Evolutionary conservation across 2,329 filamentous ascomycete species (phyloP).

Genomic region (Lasiodiplodia hormozganensis): DNA sequence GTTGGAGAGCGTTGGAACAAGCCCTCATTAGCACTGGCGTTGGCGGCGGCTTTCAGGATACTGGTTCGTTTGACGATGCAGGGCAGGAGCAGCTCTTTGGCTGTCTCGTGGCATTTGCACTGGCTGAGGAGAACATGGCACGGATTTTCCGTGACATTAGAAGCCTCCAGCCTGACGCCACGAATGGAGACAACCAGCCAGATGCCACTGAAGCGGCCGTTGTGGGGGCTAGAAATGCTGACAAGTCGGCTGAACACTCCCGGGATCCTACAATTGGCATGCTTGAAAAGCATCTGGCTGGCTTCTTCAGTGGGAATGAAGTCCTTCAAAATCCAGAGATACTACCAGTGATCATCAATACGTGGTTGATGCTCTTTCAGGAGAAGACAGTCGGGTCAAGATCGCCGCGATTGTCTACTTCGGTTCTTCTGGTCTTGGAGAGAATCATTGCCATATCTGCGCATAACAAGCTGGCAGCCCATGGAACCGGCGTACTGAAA

Average conservation of each 20-base stretch:
- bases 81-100: slow-evolving; percentile 78
- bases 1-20: slow-evolving; percentile 79
- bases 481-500: slow-evolving; percentile 45
- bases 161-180: slow-evolving; percentile 30
- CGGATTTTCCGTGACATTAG: slow-evolving; percentile 64
- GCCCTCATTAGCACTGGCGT: slow-evolving; percentile 71
- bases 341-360: slow-evolving; percentile 47
- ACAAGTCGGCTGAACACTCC: slow-evolving; percentile 27
- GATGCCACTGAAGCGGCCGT: slow-evolving; percentile 14
- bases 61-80: slow-evolving; percentile 43
- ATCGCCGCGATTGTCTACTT: slow-evolving; percentile 45
- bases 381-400: slow-evolving; percentile 41
- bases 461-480: slow-evolving; percentile 47
- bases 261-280: slow-evolving; percentile 22
- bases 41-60: slow-evolving; percentile 40
- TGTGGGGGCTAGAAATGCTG: neutral
- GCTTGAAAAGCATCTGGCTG: slow-evolving; percentile 41
- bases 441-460: slow-evolving; percentile 44
- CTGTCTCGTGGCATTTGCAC: slow-evolving; percentile 78
- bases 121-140: slow-evolving; percentile 78
- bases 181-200: slow-evolving; percentile 36
- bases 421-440: slow-evolving; percentile 45
- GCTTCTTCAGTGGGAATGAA: slow-evolving; percentile 49
- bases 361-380: slow-evolving; percentile 46
- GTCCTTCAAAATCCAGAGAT: slow-evolving; percentile 50